These are phyloP conservation scores for Tulasnella sp. DNA, from an alignment of 768 basidiomycete genomes.

Conservation along the genomic window DNA sequence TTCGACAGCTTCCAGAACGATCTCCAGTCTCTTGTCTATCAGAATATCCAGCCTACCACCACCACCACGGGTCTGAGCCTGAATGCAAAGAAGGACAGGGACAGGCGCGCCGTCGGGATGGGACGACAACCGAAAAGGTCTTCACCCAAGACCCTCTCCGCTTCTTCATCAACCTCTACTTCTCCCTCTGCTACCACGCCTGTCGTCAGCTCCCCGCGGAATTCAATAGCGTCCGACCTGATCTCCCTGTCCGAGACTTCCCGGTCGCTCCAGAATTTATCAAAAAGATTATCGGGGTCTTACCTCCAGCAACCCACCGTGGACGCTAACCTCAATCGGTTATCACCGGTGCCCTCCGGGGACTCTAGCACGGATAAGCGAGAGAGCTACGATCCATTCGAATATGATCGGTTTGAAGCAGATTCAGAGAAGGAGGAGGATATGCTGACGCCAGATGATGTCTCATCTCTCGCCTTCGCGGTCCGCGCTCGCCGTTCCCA, in stretches of 20 bases:
- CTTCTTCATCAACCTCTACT: background rate
- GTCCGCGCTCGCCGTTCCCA: background rate
- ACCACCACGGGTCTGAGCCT: no score
- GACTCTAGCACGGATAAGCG: background rate
- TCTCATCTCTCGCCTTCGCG: no score
- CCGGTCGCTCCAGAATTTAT: slow-evolving; percentile 6
- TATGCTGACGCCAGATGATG: no score
- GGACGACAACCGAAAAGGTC: background rate
- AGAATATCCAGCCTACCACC: no score
- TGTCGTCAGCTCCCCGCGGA: slow-evolving; percentile 7
- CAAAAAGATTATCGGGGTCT: slow-evolving; percentile 2
- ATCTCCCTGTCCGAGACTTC: slow-evolving; percentile 14
- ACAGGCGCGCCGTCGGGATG: no score
- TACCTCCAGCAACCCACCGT: background rate
- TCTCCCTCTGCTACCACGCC: background rate
- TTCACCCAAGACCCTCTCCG: background rate
- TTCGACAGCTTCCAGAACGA: background rate
- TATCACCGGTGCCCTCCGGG: background rate
- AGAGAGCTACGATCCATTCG: slow-evolving; percentile 3
- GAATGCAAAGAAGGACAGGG: no score
- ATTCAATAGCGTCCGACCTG: slow-evolving; percentile 12
- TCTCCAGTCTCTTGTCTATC: background rate
- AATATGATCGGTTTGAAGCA: background rate
- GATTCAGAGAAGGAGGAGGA: no score
- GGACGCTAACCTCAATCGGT: background rate